Evolutionary conservation across 148 eudicot genomes (phyloP).

Genomic region (Hydrangea macrophylla): DNA sequence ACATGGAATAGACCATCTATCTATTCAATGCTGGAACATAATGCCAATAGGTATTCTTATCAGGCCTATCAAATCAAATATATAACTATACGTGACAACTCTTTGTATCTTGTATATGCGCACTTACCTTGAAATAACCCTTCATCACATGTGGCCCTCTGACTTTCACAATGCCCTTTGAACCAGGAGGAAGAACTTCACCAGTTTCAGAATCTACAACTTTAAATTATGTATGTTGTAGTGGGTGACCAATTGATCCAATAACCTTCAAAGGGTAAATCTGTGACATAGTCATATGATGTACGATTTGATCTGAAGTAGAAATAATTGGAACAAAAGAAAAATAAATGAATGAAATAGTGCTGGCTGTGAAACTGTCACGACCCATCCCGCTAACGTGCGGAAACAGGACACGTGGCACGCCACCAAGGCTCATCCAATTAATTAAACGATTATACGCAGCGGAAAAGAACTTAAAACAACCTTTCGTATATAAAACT

Average conservation of each 20-base stretch:
- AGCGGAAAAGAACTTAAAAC: no score
- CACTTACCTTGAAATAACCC: constrained; percentile 84
- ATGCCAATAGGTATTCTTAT: neutral
- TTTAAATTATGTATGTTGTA: constrained; percentile 64
- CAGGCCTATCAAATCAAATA: neutral
- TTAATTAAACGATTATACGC: no score
- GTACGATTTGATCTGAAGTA: constrained; percentile 6
- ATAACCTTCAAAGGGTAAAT: constrained; percentile 59
- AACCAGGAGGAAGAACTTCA: constrained; percentile 65
- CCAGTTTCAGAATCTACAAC: constrained; percentile 66
- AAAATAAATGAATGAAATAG: no score
- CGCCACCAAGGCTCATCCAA: no score
- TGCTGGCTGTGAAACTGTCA: no score
- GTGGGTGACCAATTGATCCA: constrained; percentile 83
- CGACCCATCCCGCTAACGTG: no score
- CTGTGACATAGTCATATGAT: constrained; percentile 17
- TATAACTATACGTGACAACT: neutral
- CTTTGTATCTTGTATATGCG: neutral
- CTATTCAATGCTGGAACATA: neutral
- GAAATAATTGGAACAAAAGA: no score
- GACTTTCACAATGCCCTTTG: constrained; percentile 73
- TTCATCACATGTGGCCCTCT: constrained; percentile 93
- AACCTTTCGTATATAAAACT: no score
- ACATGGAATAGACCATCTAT: neutral
- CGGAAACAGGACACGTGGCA: no score